A percentile compares a stretch with the other conserved stretches of the same genome.
phyloP scores from a whole-genome alignment of 208 protist species.

The Trypanosoma lewisi region DNA sequence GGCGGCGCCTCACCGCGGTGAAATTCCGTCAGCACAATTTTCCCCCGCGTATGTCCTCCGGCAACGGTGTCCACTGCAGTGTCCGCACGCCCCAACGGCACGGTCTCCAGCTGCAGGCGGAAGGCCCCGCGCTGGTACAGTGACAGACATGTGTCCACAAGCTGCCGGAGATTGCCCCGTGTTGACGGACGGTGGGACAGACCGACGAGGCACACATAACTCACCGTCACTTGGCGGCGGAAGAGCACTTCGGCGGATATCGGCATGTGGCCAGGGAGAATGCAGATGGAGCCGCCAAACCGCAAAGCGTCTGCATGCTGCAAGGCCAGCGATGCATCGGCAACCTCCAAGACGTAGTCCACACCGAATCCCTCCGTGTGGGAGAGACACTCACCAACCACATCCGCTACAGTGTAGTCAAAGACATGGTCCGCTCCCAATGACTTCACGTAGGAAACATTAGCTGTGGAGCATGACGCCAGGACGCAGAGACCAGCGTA shows the following conservation, averaged over 20 bases:
- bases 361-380: conserved; percentile 67
- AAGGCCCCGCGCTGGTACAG: conserved; percentile 61
- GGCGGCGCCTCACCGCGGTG: conserved; percentile 35
- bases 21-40: conserved; percentile 63
- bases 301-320: conserved; percentile 47
- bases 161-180: conserved; percentile 36
- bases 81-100: conserved; percentile 37
- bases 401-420: conserved; percentile 60
- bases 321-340: conserved; percentile 33
- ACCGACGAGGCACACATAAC: conserved; percentile 58
- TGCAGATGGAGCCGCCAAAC: conserved; percentile 67
- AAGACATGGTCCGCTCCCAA: conserved; percentile 70
- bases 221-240: conserved; percentile 52
- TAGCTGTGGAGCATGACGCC: conserved; percentile 54
- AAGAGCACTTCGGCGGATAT: conserved; percentile 38
- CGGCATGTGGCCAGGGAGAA: conserved; percentile 40
- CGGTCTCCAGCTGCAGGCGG: conserved; percentile 40
- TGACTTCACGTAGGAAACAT: conserved; percentile 49
- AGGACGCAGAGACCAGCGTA: conserved; percentile 69
- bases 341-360: conserved; percentile 78
- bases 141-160: conserved; percentile 36
- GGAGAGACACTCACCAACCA: conserved; percentile 47
- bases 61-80: conserved; percentile 47
- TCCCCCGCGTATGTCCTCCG: conserved; percentile 51
- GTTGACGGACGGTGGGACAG: conserved; percentile 34